Base-by-base conservation (phyloP, 2,329 filamentous ascomycete genomes). In the Colletotrichum costaricense region DNA sequence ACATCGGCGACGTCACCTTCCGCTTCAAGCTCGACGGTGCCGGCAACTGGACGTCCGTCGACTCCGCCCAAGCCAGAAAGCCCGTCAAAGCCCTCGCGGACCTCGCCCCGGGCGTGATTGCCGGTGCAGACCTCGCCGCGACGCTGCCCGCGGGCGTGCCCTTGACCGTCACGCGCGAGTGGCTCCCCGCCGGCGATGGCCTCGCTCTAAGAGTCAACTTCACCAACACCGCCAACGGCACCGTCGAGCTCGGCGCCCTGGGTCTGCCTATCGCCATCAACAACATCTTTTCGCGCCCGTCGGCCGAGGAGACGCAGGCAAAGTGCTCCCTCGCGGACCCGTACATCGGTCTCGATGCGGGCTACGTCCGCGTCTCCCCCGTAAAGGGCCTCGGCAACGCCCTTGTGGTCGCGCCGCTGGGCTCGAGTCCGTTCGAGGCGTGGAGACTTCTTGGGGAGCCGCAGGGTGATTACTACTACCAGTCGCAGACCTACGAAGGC, bases 251-350 rank as follows among this genome's bases (percentile, higher is more conserved):
- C 5, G 90, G 90, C 2, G 86, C 86, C 60, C 81, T 91, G 2
- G 90, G 89, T 0, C 86, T 92, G 63, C 89, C 89, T 0, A 84
- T 88, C 24, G 88, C 90, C 77, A 90, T 91, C 81, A 91, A 91
- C 80, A 91, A 87, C 78, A 90, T 92, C 75, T 91, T 91, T 76
- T 89, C 85, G 14, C 82, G 83, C 57, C 84, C 88, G 9, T 79
- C 81, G 1, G 84, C 88, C 0, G 80, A 81, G 2, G 85, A 89
- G 7, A 89, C 86, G 7, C 85, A 87, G 66, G 79, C 81, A 0
- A 82, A 84, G 30, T 91, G 90, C 77, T 88, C 88, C 0, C 82
- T 91, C 3, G 84, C 87, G 0, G 90, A 92, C 69, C 89, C 90
- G 0, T 91, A 90, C 67, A 86, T 91, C n/a, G 90, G 89, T 2